Evolutionary conservation across 192 early-diverging fungal species (phyloP).

Genomic region (Coemansia sp.): DNA sequence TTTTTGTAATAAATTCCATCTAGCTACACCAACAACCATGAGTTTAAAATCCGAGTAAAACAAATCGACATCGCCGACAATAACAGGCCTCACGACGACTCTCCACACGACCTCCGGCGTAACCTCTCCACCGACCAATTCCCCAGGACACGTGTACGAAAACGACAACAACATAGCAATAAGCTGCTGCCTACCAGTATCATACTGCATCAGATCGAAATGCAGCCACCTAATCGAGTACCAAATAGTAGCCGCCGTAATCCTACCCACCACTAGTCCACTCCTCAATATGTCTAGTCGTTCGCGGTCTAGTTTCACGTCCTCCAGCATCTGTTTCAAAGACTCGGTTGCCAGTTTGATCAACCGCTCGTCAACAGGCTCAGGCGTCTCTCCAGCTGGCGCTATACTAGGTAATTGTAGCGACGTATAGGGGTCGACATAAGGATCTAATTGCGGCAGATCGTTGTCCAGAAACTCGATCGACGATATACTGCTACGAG

Average conservation of each 20-base stretch:
- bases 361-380: conserved; percentile 15
- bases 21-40: conserved; percentile 36
- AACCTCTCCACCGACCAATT: not conserved
- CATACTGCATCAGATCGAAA: conserved; percentile 37
- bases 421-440: conserved; percentile 37
- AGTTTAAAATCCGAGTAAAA: conserved; percentile 48
- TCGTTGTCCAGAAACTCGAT: conserved; percentile 17
- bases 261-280: conserved; percentile 20
- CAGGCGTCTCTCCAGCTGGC: not conserved
- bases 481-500: conserved; percentile 5
- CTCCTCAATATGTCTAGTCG: conserved; percentile 34
- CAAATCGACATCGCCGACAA: conserved; percentile 26
- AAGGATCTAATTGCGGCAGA: conserved; percentile 11
- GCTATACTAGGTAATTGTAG: conserved; percentile 15
- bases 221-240: conserved; percentile 38
- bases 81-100: conserved; percentile 29
- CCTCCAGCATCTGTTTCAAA: conserved; percentile 21
- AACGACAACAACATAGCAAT: conserved; percentile 28
- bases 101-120: conserved; percentile 37
- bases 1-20: conserved; percentile 13
- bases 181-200: conserved; percentile 32
- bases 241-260: conserved; percentile 43
- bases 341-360: conserved; percentile 13
- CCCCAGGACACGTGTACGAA: conserved; percentile 34
- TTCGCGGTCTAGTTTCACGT: conserved; percentile 36